Conservation (phyloP, 305 asterid species). For the Fraxinus nigra region DNA sequence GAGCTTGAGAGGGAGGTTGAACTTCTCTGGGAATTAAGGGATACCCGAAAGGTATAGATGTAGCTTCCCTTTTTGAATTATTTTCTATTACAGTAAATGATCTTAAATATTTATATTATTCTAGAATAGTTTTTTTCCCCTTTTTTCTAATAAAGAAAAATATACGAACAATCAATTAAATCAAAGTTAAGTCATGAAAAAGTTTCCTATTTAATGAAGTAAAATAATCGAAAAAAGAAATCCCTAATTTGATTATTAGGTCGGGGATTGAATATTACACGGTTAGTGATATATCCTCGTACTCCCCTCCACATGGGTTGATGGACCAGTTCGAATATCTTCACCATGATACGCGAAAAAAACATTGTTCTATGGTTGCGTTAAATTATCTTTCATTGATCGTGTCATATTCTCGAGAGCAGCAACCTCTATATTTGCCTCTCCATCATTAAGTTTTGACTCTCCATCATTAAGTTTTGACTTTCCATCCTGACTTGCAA, state of each 20-base stretch:
- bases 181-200: not conserved
- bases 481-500: not conserved
- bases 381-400: not conserved
- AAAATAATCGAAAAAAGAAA: too few species aligned
- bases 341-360: not conserved
- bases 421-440: not conserved
- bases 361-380: not conserved
- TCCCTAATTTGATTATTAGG: not conserved
- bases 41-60: slow-evolving; percentile 67
- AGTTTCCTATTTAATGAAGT: not conserved
- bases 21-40: slow-evolving; percentile 71
- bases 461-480: not conserved
- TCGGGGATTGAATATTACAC: not conserved
- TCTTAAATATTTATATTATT: not conserved
- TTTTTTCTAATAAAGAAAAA: not conserved
- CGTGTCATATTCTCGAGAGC: not conserved
- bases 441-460: not conserved
- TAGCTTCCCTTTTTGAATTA: not conserved
- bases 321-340: too few species aligned
- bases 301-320: not conserved
- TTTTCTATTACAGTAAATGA: slow-evolving; percentile 5
- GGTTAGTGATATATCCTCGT: not conserved
- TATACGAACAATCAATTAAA: not conserved
- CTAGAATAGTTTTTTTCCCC: not conserved
- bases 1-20: slow-evolving; percentile 96